phyloP scores from a whole-genome alignment of 2,329 filamentous ascomycete genomes.

The Pyrenochaeta sp. region DNA sequence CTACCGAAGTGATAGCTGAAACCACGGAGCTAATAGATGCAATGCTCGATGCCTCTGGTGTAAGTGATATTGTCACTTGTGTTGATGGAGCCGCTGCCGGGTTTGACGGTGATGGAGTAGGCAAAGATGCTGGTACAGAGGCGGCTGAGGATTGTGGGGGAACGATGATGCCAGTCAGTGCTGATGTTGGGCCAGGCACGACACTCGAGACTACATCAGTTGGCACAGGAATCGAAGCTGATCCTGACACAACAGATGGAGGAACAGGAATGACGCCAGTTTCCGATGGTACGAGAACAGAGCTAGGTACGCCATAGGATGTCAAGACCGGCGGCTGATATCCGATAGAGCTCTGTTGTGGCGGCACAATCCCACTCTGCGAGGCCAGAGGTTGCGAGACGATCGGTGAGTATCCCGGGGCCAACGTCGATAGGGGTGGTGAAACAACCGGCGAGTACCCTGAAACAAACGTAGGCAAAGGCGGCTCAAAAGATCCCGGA shows the following conservation, averaged over 20 bases:
- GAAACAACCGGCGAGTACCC: not conserved
- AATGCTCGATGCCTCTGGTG: not conserved
- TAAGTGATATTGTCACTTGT: not conserved
- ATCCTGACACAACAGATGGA: conserved; percentile 1
- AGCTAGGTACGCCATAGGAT: not conserved
- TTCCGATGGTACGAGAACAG: not conserved
- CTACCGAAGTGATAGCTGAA: too few species aligned
- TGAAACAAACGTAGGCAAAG: conserved; percentile 1
- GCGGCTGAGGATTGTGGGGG: not conserved
- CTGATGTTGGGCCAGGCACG: not conserved
- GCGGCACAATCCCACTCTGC: not conserved
- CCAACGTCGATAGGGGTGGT: conserved; percentile 1
- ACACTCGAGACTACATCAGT: not conserved
- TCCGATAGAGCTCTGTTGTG: not conserved
- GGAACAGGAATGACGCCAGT: conserved; percentile 1
- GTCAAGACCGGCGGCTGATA: not conserved
- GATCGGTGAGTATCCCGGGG: conserved; percentile 1
- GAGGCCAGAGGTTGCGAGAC: not conserved
- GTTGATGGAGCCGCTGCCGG: not conserved
- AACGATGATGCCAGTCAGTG: not conserved
- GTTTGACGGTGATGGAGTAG: conserved; percentile 1
- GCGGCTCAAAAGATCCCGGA: not conserved
- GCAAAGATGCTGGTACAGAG: conserved; percentile 3
- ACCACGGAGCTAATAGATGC: too few species aligned
- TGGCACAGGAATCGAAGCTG: not conserved